These are phyloP conservation scores for Tolypocladium endophyticum DNA, from an alignment of 2,329 filamentous ascomycete species.

Conservation along the genomic window DNA sequence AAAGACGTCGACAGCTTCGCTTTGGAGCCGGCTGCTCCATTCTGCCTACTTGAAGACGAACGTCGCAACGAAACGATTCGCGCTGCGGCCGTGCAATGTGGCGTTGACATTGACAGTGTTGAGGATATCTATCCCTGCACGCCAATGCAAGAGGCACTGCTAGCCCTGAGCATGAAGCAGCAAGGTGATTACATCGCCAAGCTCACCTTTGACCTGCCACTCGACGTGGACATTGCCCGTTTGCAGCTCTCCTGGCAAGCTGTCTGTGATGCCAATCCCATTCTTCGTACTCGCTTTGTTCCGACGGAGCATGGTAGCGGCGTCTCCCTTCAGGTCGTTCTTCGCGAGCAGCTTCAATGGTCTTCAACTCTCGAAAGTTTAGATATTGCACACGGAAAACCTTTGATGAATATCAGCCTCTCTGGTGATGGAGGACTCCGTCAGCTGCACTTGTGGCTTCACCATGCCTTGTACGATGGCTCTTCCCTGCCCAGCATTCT, in stretches of 20 bases:
- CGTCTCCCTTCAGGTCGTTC: slow-evolving; percentile 7
- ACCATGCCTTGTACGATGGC: slow-evolving; percentile 29
- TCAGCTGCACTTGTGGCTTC: slow-evolving; percentile 15
- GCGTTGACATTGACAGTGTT: slow-evolving; percentile 5
- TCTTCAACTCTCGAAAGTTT: background rate
- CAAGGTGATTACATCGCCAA: slow-evolving; percentile 24
- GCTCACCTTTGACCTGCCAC: slow-evolving; percentile 10
- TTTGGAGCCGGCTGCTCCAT: background rate
- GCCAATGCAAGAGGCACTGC: slow-evolving; percentile 22
- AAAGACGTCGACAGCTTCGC: background rate
- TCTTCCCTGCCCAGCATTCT: slow-evolving; percentile 18
- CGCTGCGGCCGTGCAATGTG: background rate
- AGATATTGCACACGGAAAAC: background rate
- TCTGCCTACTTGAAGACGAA: background rate
- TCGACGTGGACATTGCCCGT: slow-evolving; percentile 7
- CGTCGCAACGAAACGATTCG: background rate
- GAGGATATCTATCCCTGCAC: slow-evolving; percentile 23
- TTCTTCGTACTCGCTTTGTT: slow-evolving; percentile 22
- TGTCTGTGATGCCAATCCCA: slow-evolving; percentile 13
- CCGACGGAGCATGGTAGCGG: slow-evolving; percentile 6
- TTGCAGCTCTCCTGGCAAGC: slow-evolving; percentile 18
- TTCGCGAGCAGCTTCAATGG: slow-evolving; percentile 4
- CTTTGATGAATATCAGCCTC: background rate
- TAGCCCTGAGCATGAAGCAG: slow-evolving; percentile 21
- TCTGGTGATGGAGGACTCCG: background rate